phyloP scores from a whole-genome alignment of 345 rosid species.

The Pelargonium nanum region DNA sequence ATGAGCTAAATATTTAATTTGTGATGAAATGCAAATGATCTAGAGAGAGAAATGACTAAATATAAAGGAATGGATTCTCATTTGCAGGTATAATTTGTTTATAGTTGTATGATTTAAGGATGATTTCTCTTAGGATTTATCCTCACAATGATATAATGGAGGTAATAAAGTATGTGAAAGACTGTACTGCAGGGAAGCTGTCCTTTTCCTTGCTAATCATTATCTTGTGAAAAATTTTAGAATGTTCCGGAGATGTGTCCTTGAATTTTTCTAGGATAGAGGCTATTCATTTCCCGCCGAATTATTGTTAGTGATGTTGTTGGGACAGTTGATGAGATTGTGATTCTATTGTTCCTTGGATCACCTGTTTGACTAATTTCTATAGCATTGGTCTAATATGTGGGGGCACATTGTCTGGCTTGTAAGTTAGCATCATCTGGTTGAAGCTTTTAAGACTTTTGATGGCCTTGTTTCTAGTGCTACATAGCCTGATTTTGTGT shows the following conservation, averaged over 20 bases:
- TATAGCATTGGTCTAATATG: too few species aligned
- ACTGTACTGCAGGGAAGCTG: neutral
- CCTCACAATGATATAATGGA: too few species aligned
- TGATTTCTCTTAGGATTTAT: too few species aligned
- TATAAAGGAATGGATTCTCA: too few species aligned
- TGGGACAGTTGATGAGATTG: neutral
- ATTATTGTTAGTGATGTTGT: too few species aligned
- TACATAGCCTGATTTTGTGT: slow-evolving; percentile 9
- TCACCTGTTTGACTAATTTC: neutral
- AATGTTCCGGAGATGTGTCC: neutral
- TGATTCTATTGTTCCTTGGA: too few species aligned
- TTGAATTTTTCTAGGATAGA: neutral
- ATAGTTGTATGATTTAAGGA: neutral
- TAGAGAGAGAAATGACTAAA: too few species aligned
- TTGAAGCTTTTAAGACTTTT: neutral
- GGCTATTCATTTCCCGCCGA: neutral
- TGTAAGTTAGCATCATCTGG: neutral
- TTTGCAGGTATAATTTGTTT: neutral
- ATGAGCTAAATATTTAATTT: neutral
- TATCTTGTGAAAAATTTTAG: neutral
- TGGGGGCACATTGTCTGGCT: neutral
- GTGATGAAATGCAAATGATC: neutral
- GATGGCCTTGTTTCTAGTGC: too few species aligned
- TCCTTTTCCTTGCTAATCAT: too few species aligned
- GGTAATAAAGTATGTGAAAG: neutral